A percentile compares a stretch with the other conserved stretches of the same genome.
Evolutionary conservation across 116 monocot genomes (phyloP).

Genomic region (Dioscorea cayenensis): DNA sequence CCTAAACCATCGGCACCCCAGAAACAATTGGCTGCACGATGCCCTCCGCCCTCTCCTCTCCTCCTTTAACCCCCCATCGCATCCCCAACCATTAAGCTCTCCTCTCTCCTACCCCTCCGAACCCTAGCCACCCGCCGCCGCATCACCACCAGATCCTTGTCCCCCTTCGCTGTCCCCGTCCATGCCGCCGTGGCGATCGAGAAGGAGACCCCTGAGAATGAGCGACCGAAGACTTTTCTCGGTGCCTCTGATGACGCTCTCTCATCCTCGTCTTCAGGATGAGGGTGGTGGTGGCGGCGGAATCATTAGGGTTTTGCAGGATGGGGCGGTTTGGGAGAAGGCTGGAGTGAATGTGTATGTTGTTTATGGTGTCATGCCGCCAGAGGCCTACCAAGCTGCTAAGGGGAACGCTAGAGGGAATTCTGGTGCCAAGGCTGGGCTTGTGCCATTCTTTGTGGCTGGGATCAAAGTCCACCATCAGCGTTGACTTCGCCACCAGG

Average conservation of each 20-base stretch:
- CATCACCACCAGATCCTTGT: neutral
- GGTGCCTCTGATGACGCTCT: constrained; percentile 20
- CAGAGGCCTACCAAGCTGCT: constrained; percentile 77
- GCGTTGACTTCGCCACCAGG: too few species aligned
- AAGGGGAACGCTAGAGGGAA: constrained; percentile 11
- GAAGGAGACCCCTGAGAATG: constrained; percentile 85
- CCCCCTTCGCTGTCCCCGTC: constrained; percentile 5
- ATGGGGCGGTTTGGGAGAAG: constrained; percentile 88
- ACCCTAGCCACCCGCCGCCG: neutral
- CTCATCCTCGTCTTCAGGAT: constrained; percentile 36
- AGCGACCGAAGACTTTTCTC: constrained; percentile 88
- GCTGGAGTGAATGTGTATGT: constrained; percentile 97
- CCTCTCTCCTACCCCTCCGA: neutral
- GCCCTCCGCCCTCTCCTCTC: neutral
- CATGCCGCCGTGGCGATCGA: constrained; percentile 69
- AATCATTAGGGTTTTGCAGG: constrained; percentile 89
- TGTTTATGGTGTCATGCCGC: constrained; percentile 95
- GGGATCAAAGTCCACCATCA: too few species aligned
- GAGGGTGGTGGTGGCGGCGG: constrained; percentile 95
- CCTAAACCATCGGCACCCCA: too few species aligned
- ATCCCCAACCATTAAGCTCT: neutral
- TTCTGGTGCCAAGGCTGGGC: constrained; percentile 39
- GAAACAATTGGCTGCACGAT: too few species aligned
- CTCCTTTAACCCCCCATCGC: neutral
- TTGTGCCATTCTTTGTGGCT: constrained; percentile 92